Conservation (phyloP, 225 moss, liverwort and hornwort genomes). For the Pseudisothecium myosuroides region DNA sequence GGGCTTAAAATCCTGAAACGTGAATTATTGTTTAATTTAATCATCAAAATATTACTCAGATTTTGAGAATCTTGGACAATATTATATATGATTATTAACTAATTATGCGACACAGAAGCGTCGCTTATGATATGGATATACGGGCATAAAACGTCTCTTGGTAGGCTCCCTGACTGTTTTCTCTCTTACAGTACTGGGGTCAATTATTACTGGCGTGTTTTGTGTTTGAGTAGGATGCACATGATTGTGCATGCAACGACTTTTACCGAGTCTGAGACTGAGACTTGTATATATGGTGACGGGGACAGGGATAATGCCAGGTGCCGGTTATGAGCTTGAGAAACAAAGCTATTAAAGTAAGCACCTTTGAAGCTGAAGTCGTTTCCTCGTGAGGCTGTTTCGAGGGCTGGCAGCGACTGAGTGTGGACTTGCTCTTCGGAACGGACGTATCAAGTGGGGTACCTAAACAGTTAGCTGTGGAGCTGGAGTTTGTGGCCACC, state of each 20-base stretch:
- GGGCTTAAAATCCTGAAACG: neutral
- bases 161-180: neutral
- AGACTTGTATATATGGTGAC: conserved; percentile 16
- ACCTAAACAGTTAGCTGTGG: conserved; percentile 17
- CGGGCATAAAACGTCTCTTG: neutral
- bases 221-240: neutral
- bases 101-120: neutral
- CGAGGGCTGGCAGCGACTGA: conserved; percentile 5
- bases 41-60: neutral
- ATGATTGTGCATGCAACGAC: neutral
- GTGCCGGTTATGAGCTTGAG: conserved; percentile 31
- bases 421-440: conserved; percentile 35
- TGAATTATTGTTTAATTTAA: neutral
- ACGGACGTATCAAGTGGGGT: conserved; percentile 45
- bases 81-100: neutral
- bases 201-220: neutral
- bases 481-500: conserved; percentile 51
- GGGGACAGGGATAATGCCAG: conserved; percentile 30
- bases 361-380: conserved; percentile 29
- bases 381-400: conserved; percentile 7
- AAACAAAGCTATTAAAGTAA: conserved; percentile 1
- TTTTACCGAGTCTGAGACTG: neutral
- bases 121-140: neutral
- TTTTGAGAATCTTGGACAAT: neutral
- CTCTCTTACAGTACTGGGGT: neutral